phyloP scores from a whole-genome alignment of 495 filamentous ascomycete genomes.

The Daldinia bambusicola region DNA sequence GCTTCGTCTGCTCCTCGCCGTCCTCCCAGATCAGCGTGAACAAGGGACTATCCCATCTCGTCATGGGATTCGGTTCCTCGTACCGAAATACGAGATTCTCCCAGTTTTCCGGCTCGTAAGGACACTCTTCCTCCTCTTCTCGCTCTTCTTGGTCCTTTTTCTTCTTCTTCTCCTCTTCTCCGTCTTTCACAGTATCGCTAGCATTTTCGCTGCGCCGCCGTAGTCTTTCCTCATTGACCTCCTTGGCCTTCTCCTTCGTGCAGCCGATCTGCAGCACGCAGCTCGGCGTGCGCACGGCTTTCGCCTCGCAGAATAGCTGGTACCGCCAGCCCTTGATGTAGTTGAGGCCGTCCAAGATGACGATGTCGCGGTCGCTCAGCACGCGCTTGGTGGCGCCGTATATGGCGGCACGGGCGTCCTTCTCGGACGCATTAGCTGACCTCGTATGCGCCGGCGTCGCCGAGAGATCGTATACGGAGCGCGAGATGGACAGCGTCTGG shows the following conservation, averaged over 20 bases:
- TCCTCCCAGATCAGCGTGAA: slow-evolving; percentile 91
- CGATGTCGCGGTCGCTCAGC: slow-evolving; percentile 80
- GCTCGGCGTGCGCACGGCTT: slow-evolving; percentile 81
- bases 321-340: slow-evolving; percentile 99
- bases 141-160: slow-evolving; percentile 28
- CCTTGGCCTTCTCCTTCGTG: slow-evolving; percentile 70
- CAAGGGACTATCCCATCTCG: slow-evolving; percentile 91
- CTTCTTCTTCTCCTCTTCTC: slow-evolving; percentile 21
- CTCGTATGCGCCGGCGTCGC: slow-evolving; percentile 60
- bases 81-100: slow-evolving; percentile 95
- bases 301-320: slow-evolving; percentile 94
- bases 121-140: slow-evolving; percentile 56
- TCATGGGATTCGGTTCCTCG: slow-evolving; percentile 96
- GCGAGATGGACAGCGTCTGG: slow-evolving; percentile 69
- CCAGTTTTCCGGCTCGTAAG: slow-evolving; percentile 75
- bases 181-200: slow-evolving; percentile 3
- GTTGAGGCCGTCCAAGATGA: slow-evolving; percentile 89
- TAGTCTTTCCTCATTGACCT: slow-evolving; percentile 65
- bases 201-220: slow-evolving; percentile 17
- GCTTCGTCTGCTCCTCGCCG: slow-evolving; percentile 58
- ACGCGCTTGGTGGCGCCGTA: slow-evolving; percentile 87
- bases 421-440: slow-evolving; percentile 74
- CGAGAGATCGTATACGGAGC: slow-evolving; percentile 69
- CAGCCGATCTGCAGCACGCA: slow-evolving; percentile 91
- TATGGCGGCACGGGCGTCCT: slow-evolving; percentile 87